Evolutionary conservation across 129 eudicot species (phyloP), one percentile per base, ranked within the genome.

Genomic region (Ambrosia trifida): DNA sequence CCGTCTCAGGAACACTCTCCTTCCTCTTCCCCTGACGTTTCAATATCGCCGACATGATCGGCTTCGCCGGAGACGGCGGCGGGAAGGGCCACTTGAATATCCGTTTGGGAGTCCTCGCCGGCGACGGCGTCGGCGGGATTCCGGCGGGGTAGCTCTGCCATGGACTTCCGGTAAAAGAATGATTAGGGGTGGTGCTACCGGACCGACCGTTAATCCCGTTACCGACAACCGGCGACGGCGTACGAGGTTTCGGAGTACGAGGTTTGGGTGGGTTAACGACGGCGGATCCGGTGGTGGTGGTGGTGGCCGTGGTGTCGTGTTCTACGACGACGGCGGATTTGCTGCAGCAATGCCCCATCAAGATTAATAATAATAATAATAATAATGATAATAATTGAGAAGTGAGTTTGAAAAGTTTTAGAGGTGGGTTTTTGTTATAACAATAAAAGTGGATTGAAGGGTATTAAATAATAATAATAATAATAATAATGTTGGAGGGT

Each of bases 11-110:
- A 0, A 38, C 50, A 63, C 76, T 78, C 2, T 73, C 54, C 74
- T 70, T 84, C 45, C 24, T 71, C 3, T 62, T 33, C 3, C 83
- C 86, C 47, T 84, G 89, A 47, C 99, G 78, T 44, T 84, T 86
- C 87, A 86, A 8, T 19, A 95, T 49, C 73, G 88, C 89, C 68
- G 98, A 86, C 92, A 89, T 87, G 82, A 93, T 93, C 77, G 98
- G 98, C 85, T 87, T 94, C 70, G 98, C 98, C 76, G 98, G 98
- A 6, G 97, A 94, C 49, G 98, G 98, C n/a, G 99, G 99, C 8
- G 99, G 99, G 46, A 95, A 84, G 56, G 97, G 97, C 97, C 97
- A 95, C 79, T 87, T 87, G 84, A 90, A 83, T 63, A 80, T 79
- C 84, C 87, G 64, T 54, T 79, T 78, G 2, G 97, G 97, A 31